Base-by-base conservation (phyloP, 2,329 filamentous ascomycete genomes). In the Alternaria sp. region DNA sequence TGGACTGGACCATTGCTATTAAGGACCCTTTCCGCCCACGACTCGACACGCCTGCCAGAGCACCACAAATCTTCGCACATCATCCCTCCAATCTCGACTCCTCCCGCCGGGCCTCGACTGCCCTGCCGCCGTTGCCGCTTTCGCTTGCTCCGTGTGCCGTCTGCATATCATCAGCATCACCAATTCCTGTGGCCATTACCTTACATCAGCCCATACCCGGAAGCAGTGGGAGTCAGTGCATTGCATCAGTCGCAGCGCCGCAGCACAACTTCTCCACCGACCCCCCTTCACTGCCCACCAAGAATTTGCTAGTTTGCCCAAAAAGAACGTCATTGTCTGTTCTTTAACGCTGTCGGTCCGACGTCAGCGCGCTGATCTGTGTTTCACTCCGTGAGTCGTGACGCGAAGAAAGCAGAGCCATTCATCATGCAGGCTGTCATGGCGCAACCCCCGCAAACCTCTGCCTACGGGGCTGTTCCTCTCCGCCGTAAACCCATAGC, bases 401-500 rank as follows among this genome's bases (percentile, higher is more conserved):
- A 66, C 70, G 67, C 71, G 49, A 63, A 71, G 60, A 58, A 60
- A 66, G 55, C 62, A 65, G 47, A 33, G 28, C 58, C 47, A 60
- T 45, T 55, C 60, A 71, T 55, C 66, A 78, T 77, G 75, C 73
- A 75, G 60, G 70, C 73, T 55, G 67, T 75, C 49, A 73, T 74
- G 65, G 64, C 70, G 47, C 74, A 71, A 68, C 71, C 72, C 49
- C 67, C 69, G 41, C 69, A 64, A 45, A 61, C 66, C 9, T 62
- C 72, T 51, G 65, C 71, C 15, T 76, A 75, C 66, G 74, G 73
- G 30, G 69, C 73, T 33, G 65, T 73, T 33, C 75, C 74, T 54
- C 63, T 75, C 51, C 77, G 75, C 64, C 73, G 77, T 64, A 79
- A 79, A 64, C 77, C 77, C 64, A 70, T 79, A 51, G 68, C 75